phyloP scores from a whole-genome alignment of 352 stramenopile genomes.

The Globisporangium barbulae region DNA sequence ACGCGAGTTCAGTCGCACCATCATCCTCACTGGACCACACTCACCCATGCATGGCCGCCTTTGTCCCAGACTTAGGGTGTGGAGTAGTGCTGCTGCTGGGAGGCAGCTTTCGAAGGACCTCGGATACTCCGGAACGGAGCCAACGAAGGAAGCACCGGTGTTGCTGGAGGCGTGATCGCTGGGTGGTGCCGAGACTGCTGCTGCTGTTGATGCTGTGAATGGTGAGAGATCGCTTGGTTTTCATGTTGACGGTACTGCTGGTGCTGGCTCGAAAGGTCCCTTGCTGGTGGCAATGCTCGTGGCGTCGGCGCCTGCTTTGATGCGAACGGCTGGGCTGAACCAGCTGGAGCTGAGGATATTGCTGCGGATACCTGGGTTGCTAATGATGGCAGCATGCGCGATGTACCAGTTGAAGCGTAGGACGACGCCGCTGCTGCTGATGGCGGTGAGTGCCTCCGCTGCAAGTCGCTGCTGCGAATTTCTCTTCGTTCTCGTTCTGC shows the following conservation, averaged over 20 bases:
- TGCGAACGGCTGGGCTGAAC: background rate
- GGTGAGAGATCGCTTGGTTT: background rate
- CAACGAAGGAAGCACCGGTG: conserved; percentile 13
- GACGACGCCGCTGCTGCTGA: background rate
- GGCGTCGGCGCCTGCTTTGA: background rate
- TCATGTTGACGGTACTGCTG: conserved; percentile 1
- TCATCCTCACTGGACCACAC: too few species aligned
- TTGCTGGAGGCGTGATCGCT: background rate
- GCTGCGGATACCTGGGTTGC: background rate
- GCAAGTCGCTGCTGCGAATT: background rate
- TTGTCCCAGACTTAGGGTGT: background rate
- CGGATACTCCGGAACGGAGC: conserved; percentile 4
- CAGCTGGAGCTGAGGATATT: background rate
- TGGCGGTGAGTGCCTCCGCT: background rate
- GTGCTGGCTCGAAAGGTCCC: background rate
- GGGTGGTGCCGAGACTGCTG: background rate
- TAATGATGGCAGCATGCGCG: conserved; percentile 12
- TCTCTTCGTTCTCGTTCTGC: background rate
- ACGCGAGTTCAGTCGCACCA: too few species aligned
- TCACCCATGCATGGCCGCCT: too few species aligned
- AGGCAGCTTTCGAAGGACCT: background rate
- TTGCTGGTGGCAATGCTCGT: conserved; percentile 4
- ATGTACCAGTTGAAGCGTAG: background rate
- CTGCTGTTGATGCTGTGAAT: background rate
- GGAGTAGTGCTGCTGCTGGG: background rate